Percentiles rank a stretch among this genome's conserved stretches.
Evolutionary conservation across 208 protist genomes (phyloP).

Genomic region (Phytomonas francai): DNA sequence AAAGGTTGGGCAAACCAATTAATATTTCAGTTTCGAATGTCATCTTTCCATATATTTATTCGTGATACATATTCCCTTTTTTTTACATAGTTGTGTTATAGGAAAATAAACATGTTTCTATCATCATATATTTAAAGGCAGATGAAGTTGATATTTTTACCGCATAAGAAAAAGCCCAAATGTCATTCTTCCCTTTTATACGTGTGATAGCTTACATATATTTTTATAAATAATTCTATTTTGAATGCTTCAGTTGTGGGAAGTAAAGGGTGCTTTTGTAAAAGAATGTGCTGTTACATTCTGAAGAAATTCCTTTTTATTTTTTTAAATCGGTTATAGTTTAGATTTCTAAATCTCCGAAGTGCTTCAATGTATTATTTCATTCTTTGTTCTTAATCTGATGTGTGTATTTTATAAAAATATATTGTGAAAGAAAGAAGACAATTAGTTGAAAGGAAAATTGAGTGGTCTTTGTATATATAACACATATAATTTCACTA

Average conservation of each 20-base stretch:
- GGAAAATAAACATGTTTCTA: no score
- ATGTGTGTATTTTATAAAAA: slow-evolving; percentile 7
- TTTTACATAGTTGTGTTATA: slow-evolving; percentile 12
- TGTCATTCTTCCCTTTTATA: no score
- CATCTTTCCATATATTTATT: slow-evolving; percentile 18
- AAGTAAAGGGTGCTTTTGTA: no score
- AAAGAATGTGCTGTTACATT: slow-evolving; percentile 3
- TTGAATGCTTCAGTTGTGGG: no score
- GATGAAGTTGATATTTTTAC: no score
- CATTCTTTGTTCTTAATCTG: slow-evolving; percentile 11
- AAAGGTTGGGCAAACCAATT: not conserved
- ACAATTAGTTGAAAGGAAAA: slow-evolving; percentile 3
- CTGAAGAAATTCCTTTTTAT: slow-evolving; percentile 10
- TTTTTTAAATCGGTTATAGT: slow-evolving; percentile 16
- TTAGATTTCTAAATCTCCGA: slow-evolving; percentile 8
- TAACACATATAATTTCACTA: slow-evolving; percentile 20
- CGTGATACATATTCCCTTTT: slow-evolving; percentile 11
- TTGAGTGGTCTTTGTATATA: slow-evolving; percentile 13
- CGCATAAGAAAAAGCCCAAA: no score
- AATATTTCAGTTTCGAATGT: slow-evolving; percentile 7
- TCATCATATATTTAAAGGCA: no score
- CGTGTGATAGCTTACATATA: no score
- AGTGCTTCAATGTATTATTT: not conserved
- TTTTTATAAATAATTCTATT: no score
- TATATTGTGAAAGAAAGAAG: slow-evolving; percentile 9